Base-by-base conservation (phyloP, 371 early-diverging fungal species). In the Lichtheimia corymbifera region DNA sequence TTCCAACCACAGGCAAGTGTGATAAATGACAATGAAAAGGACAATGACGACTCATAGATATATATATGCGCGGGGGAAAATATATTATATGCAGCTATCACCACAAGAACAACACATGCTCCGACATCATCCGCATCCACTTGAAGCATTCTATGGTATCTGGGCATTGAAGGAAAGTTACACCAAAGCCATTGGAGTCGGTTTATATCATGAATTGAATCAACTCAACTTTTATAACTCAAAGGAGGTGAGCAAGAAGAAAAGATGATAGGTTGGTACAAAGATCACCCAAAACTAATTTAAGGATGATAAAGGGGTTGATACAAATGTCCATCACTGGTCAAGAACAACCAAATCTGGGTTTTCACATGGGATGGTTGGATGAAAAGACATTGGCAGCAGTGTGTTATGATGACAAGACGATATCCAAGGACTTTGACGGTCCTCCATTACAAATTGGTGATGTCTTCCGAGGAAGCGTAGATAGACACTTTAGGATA, bases 111-210 rank as follows among this genome's bases (percentile, higher is more conserved):
- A 70, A 47, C 54, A 56, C 14, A 12, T 64, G 53, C 61, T 82
- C 4, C 50, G 42, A 58, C 44, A 45, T 28, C 27, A 66, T 42
- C 27, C 58, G 22, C 52, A 59, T 47, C 61, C 51, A 7, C 59
- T 83, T 12, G 68, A 71, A 41, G 62, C 71, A 24, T 88, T 88
- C 59, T 80, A 67, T 50, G 64, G 77, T 40, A 30, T 80, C 12
- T 88, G 88, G 88, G 80, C 75, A 17, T 64, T 84, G 41, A 88
- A 88, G 64, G 88, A 88, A 69, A 83, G 83, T 58, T 85, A 83
- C 58, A 74, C 77, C 22, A 88, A 88, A 61, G 84, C 83, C 13
- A 20, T 83, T 43, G 88, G 88, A n/a, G 43, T 84, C 7, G 88
- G 88, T 2, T 66, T 88, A 14, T 64, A 62, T 17, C 53, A 83